phyloP scores from a whole-genome alignment of 805 yeast genomes.

The Candida tammaniensis region DNA sequence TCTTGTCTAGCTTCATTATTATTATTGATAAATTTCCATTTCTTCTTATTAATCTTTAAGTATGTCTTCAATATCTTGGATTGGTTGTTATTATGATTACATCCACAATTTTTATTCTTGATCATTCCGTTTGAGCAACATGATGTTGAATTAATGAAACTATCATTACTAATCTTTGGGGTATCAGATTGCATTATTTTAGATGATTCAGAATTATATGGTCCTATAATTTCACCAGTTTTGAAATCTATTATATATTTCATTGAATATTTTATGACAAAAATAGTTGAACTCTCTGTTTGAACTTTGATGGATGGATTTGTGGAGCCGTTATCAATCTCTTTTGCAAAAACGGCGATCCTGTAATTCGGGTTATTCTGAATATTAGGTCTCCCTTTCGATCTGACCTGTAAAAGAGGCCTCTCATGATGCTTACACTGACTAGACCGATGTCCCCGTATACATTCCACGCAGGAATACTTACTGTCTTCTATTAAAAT shows the following conservation, averaged over 20 bases:
- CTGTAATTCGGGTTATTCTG: conserved; percentile 52
- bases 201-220: conserved; percentile 21
- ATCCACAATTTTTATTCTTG: conserved; percentile 25
- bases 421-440: conserved; percentile 79
- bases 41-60: conserved; percentile 21
- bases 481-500: conserved; percentile 75
- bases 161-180: conserved; percentile 26
- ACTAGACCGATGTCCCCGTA: conserved; percentile 89
- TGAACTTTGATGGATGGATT: too few relatives aligned
- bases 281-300: too few relatives aligned
- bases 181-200: conserved; percentile 18
- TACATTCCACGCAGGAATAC: conserved; percentile 83
- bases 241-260: conserved; percentile 39
- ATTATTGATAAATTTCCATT: conserved; percentile 13
- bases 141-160: conserved; percentile 31
- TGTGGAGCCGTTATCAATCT: conserved; percentile 20
- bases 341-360: conserved; percentile 57
- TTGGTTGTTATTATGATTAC: conserved; percentile 31
- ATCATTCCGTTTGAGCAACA: conserved; percentile 26
- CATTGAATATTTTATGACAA: conserved; percentile 34
- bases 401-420: conserved; percentile 79
- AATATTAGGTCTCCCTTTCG: conserved; percentile 82
- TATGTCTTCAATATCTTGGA: conserved; percentile 33
- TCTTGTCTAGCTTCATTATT: conserved; percentile 14
- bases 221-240: conserved; percentile 38